Evolutionary conservation across 805 yeast species (phyloP).

Genomic region (Pichia membranifaciens): DNA sequence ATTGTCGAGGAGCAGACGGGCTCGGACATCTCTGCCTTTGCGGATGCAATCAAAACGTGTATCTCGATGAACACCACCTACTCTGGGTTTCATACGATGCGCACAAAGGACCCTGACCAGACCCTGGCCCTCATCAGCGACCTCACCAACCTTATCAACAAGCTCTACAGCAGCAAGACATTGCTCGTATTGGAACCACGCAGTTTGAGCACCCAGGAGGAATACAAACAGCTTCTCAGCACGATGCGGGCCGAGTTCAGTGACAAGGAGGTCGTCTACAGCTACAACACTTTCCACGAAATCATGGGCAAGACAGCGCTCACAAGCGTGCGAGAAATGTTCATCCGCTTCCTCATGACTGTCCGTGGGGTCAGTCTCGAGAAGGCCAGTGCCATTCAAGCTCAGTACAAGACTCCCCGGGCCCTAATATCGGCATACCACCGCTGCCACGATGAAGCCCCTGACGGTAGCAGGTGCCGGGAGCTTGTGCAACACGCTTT

Average conservation of each 20-base stretch:
- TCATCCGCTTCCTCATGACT: slow-evolving; percentile 69
- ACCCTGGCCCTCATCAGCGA: slow-evolving; percentile 56
- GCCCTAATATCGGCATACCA: slow-evolving; percentile 38
- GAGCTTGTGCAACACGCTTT: slow-evolving; percentile 2
- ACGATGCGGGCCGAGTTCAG: slow-evolving; percentile 32
- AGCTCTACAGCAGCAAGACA: slow-evolving; percentile 33
- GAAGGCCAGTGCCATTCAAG: slow-evolving; percentile 75
- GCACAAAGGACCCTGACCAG: slow-evolving; percentile 68
- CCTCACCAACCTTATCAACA: slow-evolving; percentile 41
- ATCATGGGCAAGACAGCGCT: slow-evolving; percentile 64
- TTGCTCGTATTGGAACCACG: slow-evolving; percentile 49
- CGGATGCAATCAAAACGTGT: slow-evolving; percentile 69
- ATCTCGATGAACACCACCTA: slow-evolving; percentile 63
- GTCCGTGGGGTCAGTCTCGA: slow-evolving; percentile 78
- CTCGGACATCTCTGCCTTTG: slow-evolving; percentile 41
- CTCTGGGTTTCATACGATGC: slow-evolving; percentile 58
- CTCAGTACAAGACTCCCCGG: slow-evolving; percentile 63
- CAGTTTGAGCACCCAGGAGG: slow-evolving; percentile 43
- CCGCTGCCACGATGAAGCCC: slow-evolving; percentile 12
- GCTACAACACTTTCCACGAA: slow-evolving; percentile 53
- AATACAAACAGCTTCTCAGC: slow-evolving; percentile 38
- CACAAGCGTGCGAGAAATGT: slow-evolving; percentile 71
- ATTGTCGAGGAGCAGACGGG: slow-evolving; percentile 69
- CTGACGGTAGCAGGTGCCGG: slow-evolving; percentile 10
- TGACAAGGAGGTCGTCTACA: slow-evolving; percentile 38